A percentile compares a stretch with the other conserved stretches of the same genome.
These are phyloP conservation scores for Aspergillus diversus DNA, from an alignment of 495 filamentous ascomycete species.

Conservation along the genomic window DNA sequence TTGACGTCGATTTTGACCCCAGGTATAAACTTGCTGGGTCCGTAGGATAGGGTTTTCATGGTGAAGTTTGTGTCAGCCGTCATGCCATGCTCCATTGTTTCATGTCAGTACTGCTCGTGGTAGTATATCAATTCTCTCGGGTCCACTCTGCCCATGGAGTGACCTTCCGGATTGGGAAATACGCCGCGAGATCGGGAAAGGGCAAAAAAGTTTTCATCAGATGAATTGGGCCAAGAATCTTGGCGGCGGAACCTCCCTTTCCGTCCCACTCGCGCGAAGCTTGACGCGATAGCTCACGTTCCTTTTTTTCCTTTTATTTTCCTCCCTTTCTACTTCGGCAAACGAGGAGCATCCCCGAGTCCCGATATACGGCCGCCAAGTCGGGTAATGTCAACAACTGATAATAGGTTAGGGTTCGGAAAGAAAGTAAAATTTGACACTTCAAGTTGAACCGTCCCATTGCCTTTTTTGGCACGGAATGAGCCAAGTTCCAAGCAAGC, in stretches of 20 bases:
- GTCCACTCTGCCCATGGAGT: background rate
- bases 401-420: no score
- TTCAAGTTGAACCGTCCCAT: no score
- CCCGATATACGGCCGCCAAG: background rate
- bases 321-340: background rate
- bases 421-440: no score
- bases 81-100: no score
- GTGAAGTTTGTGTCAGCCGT: no score
- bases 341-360: constrained; percentile 2
- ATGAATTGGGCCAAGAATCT: background rate
- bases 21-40: no score
- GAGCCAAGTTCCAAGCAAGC: no score
- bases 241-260: constrained; percentile 3
- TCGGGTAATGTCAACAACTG: background rate
- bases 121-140: no score
- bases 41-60: no score
- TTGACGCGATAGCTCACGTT: constrained; percentile 1
- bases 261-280: background rate
- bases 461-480: no score
- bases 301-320: background rate
- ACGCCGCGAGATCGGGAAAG: constrained; percentile 9
- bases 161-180: constrained; percentile 15
- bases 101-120: no score
- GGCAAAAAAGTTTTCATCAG: background rate
- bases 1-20: no score